Evolutionary conservation across 2,329 filamentous ascomycete genomes (phyloP), one percentile per base, ranked within the genome.

Genomic region (Didymosphaeria variabile): DNA sequence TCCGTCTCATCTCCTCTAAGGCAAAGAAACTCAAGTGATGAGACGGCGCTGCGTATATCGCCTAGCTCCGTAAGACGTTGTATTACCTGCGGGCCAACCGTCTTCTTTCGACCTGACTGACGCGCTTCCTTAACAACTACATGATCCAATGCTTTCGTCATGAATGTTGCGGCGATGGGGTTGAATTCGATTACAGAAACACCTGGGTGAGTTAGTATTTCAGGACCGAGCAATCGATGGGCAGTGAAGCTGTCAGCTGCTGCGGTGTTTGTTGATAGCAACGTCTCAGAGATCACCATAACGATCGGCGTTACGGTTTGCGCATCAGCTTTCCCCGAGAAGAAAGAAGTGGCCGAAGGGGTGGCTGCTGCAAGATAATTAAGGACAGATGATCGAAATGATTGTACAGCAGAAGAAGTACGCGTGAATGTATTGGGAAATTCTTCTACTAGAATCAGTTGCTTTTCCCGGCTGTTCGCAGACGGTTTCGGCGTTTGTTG

Each of bases 171-270:
- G 0, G 95, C 95, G 62, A 99, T 90, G 13, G 91, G 87, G 71
- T 99, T 99, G 80, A 98, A 99, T 66, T 97, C 94, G 65, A 99
- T 92, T 5, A 91, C 83, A 9, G 87, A 88, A 2, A 93, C 89
- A 15, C 90, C 89, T 0, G 92, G 90, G 77, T 98, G 93, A 45
- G 90, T 88, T 15, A 93, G 84, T 46, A 99, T 91, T 65, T 95
- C 91, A 0, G 93, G 90, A 0, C 96, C 95, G 3, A 99, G 86
- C 19, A 99, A 81, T 26, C 94, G 88, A 80, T 98, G 92, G 0
- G 93, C 93, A 0, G 95, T 99, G 71, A 98, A 93, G 77, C 92
- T 97, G 73, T 98, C 94, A 13, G 92, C 89, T 10, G 91, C 89
- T 1, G 93, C 90, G 3, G 92, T 94, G 8, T 90, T 93, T 1